phyloP scores from a whole-genome alignment of 495 filamentous ascomycete genomes.

The Hypoxylon subgilvum region DNA sequence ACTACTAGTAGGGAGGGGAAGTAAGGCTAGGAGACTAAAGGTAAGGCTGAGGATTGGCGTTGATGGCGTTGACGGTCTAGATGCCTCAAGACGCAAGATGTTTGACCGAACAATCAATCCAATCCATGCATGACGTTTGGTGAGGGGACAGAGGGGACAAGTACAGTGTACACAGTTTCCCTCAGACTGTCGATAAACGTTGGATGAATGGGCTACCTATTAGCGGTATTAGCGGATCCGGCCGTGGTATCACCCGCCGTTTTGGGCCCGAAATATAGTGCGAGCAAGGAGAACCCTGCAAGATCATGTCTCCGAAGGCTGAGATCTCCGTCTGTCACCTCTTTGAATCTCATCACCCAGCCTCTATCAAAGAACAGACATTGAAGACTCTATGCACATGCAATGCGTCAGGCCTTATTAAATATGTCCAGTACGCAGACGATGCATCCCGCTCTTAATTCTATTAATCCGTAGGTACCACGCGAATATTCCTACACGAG shows the following conservation, averaged over 20 bases:
- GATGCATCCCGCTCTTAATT: no score
- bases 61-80: slow-evolving; percentile 15
- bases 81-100: neutral
- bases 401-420: no score
- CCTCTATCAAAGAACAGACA: no score
- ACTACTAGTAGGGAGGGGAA: no score
- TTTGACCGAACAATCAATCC: no score
- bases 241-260: slow-evolving; percentile 6
- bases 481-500: no score
- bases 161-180: slow-evolving; percentile 14
- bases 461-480: no score
- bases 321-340: slow-evolving; percentile 4
- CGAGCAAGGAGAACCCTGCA: neutral
- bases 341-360: no score
- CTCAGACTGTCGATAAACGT: no score
- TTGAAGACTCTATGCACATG: no score
- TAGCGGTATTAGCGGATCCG: neutral
- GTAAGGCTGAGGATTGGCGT: slow-evolving; percentile 11
- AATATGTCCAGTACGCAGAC: no score
- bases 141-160: slow-evolving; percentile 20
- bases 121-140: slow-evolving; percentile 36
- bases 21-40: neutral
- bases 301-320: neutral
- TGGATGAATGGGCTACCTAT: no score
- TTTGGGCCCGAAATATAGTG: slow-evolving; percentile 11